phyloP scores from a whole-genome alignment of 2,329 filamentous ascomycete genomes.

The Ceratocystis smalleyi region DNA sequence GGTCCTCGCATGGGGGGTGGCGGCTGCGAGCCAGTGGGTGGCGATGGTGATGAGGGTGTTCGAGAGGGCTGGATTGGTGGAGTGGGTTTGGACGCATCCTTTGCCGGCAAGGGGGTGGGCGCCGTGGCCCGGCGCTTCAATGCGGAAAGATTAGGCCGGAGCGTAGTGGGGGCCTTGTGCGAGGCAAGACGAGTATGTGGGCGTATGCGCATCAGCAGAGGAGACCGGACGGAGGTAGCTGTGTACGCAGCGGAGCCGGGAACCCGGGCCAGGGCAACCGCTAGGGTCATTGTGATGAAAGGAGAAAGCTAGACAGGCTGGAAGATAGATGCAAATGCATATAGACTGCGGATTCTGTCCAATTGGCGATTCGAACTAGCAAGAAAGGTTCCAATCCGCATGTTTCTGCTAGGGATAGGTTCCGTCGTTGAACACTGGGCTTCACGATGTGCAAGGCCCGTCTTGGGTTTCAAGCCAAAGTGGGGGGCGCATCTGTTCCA shows the following conservation, averaged over 20 bases:
- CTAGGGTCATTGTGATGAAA: slow-evolving; percentile 6
- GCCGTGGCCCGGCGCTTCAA: slow-evolving; percentile 10
- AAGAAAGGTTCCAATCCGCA: not conserved
- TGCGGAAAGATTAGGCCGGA: slow-evolving; percentile 13
- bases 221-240: not conserved
- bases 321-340: not conserved
- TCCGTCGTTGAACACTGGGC: no score
- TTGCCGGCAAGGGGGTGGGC: slow-evolving; percentile 1
- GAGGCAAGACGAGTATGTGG: slow-evolving; percentile 3
- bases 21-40: not conserved
- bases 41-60: not conserved
- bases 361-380: not conserved
- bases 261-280: slow-evolving; percentile 3
- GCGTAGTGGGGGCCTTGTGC: slow-evolving; percentile 9
- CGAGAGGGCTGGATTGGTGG: slow-evolving; percentile 10
- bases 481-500: not conserved
- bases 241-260: not conserved
- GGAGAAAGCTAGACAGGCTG: not conserved
- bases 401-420: no score
- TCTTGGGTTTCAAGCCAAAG: not conserved
- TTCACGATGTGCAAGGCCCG: not conserved
- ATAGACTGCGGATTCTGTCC: not conserved
- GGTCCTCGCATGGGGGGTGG: slow-evolving; percentile 15
- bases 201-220: slow-evolving; percentile 1
- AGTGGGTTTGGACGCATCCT: not conserved